Evolutionary conservation across 306 rosid genomes (phyloP), one percentile per base, ranked within the genome.

Genomic region (Chamaecrista fasciculata): DNA sequence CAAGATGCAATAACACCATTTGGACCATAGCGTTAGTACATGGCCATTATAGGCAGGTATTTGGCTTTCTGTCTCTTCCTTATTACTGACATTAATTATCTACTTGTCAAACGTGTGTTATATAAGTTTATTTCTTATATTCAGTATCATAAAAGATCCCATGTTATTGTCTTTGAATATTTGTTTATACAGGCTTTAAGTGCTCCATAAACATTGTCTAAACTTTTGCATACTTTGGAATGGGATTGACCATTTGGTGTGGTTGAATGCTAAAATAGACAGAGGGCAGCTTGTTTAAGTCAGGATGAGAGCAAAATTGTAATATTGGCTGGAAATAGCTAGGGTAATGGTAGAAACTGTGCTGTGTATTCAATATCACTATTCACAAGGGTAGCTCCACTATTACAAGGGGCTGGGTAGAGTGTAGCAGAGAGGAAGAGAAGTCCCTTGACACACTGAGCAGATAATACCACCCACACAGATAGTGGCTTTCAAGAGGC

Each of bases 21-120:
- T 94, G 98, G 98, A 94, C 98, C 14, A 87, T 94, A 77, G 91
- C 98, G 51, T 81, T 94, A 73, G 98, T 94, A 75, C 98, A 94
- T 66, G 98, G 98, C 24, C 86, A 90, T 84, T 15, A 12, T 26
- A 0, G 37, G 61, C 61, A 55, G 61, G 61, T 55, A 26, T 16
- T 36, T 16, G 9, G 21, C 61, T 55, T 55, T 55, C 5, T 15
- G 25, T 26, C 20, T 15, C 11, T 37, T 55, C 20, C 61, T 5
- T 55, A 14, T 52, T 3, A 26, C 28, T 15, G 33, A 12, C 25
- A 23, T 26, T 52, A 25, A 24, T 26, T 3, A 25, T 15, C 28
- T 26, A 26, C 61, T 4, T 14, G 36, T 55, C 61, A 55, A 55
- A 55, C 26, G 1, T 5, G 60, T 11, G 60, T 53, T 14, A 53